Evolutionary conservation across 2,329 filamentous ascomycete species (phyloP), one percentile per base, ranked within the genome.

Genomic region (Gaeumannomyces sp.): DNA sequence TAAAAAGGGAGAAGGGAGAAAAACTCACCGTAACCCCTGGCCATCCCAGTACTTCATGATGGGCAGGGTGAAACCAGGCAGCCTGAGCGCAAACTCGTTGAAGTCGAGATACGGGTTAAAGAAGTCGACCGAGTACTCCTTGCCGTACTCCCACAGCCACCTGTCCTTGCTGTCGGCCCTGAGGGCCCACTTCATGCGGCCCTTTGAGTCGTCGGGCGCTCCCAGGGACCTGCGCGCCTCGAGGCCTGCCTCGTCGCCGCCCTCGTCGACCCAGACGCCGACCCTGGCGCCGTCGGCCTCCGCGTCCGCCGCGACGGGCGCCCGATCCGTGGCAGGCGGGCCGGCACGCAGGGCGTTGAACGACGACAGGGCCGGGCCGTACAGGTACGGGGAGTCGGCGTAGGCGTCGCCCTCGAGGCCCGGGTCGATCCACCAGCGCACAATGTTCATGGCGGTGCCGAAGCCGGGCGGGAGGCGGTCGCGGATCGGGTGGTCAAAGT

Each of bases 41-140:
- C 90, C 90, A 71, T 93, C 90, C 89, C 90, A 93, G 73, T 92
- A 92, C 70, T 84, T 87, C 74, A 93, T 86, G 64, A 94, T 88
- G 1, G 87, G 86, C 27, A 93, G 76, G 14, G 85, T 85, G 70
- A 93, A 91, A 0, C 90, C 89, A 0, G 91, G 91, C 35, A 95
- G 73, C 63, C 85, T 82, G 28, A 95, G 77, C 33, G 89, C 82
- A 71, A 94, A 88, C 69, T 89, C 88, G 75, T 75, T 73, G 74
- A 98, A 97, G 76, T 96, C 92, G 60, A 99, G 77, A 76, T 96
- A 97, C 1, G 91, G 90, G 74, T 98, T 98, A 76, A 89, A 96
- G 76, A 99, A 98, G 72, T 87, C 84, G 28, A 85, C 73, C 0
- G 79, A 80, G 66, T 86, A 85, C 31, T 79, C 80, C 68, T 75